These are phyloP conservation scores for Diaporthe ampelina DNA, from an alignment of 2,329 filamentous ascomycete species.

Conservation along the genomic window DNA sequence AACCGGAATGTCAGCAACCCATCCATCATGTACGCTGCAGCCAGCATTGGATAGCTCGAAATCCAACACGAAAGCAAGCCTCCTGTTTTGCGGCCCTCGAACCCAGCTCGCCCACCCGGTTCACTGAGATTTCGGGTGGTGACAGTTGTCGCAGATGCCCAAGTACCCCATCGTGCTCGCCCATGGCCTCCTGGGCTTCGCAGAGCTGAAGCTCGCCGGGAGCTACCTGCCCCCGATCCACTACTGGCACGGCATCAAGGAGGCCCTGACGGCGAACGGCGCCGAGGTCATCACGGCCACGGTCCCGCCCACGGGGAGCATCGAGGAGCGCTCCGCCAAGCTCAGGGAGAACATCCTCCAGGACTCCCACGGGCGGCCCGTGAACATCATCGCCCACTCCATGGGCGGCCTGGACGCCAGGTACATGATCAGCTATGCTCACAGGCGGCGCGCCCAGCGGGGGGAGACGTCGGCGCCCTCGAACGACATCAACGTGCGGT, in stretches of 20 bases:
- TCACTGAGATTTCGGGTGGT: conserved; percentile 12
- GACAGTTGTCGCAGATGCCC: conserved; percentile 58
- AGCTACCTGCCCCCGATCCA: conserved; percentile 67
- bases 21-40: not conserved
- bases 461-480: conserved; percentile 12
- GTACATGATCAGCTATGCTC: conserved; percentile 73
- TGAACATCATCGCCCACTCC: conserved; percentile 82
- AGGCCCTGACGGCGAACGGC: conserved; percentile 67
- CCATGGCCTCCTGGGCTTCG: conserved; percentile 75
- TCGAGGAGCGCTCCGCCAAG: conserved; percentile 71
- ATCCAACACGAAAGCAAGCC: no score
- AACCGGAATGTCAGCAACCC: no score
- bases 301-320: conserved; percentile 72
- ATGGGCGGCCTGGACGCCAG: conserved; percentile 77
- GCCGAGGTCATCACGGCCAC: conserved; percentile 71
- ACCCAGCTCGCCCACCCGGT: no score
- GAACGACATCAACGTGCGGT: conserved; percentile 60
- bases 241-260: conserved; percentile 76
- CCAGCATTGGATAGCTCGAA: not conserved
- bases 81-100: not conserved
- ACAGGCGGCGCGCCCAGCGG: conserved; percentile 49
- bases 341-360: conserved; percentile 68
- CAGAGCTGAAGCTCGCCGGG: conserved; percentile 66
- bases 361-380: conserved; percentile 64
- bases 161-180: conserved; percentile 75